A percentile compares a stretch with the other conserved stretches of the same genome.
Evolutionary conservation across 176 grass and related monocot species (phyloP).

Genomic region (Eleusine coracana): DNA sequence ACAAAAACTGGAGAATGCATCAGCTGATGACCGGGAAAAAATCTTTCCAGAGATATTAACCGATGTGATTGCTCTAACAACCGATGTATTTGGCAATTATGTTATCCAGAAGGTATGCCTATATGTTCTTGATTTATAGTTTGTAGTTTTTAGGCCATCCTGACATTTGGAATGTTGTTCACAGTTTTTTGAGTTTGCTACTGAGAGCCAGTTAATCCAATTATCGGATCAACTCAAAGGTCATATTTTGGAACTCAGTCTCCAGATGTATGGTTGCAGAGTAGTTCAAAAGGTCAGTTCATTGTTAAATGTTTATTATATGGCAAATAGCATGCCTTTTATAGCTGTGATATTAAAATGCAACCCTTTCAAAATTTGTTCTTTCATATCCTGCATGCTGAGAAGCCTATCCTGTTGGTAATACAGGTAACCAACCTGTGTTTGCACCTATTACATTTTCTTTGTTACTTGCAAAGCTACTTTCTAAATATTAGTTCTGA

Average conservation of each 20-base stretch:
- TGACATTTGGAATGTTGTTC: constrained; percentile 23
- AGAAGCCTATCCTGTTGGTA: too few relatives aligned
- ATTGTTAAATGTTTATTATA: constrained; percentile 19
- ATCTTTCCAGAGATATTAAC: constrained; percentile 96
- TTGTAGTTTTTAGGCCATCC: neutral
- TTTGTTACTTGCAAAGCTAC: too few relatives aligned
- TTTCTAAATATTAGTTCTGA: too few relatives aligned
- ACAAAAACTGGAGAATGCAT: constrained; percentile 81
- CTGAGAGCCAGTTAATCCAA: constrained; percentile 70
- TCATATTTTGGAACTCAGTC: constrained; percentile 84
- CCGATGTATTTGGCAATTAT: constrained; percentile 99
- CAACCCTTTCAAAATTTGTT: neutral
- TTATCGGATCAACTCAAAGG: constrained; percentile 76
- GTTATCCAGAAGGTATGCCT: constrained; percentile 88
- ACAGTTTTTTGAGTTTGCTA: constrained; percentile 98
- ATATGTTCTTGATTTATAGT: neutral
- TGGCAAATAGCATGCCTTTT: neutral
- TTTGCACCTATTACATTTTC: too few relatives aligned
- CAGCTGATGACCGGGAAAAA: constrained; percentile 73
- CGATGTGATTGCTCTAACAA: constrained; percentile 86
- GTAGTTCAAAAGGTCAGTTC: constrained; percentile 94
- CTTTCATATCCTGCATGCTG: neutral
- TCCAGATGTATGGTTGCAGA: constrained; percentile 99
- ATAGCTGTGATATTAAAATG: neutral
- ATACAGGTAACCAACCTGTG: too few relatives aligned